These are phyloP conservation scores for Nephelium lappaceum DNA, from an alignment of 345 rosid genomes.

Conservation along the genomic window DNA sequence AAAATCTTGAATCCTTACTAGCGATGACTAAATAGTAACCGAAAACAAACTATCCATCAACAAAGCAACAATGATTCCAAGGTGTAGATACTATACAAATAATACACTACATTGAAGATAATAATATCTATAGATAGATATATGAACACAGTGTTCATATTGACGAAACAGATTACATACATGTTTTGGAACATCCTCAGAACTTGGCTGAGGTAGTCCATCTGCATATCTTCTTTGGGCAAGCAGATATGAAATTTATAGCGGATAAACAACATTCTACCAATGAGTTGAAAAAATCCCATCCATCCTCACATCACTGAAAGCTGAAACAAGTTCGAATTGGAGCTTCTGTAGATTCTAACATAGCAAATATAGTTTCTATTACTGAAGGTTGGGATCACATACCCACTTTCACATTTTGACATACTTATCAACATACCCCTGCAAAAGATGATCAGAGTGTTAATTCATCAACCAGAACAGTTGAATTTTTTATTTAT, in stretches of 20 bases:
- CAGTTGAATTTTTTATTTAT: background rate
- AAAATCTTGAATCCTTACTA: background rate
- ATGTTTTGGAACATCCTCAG: conserved; percentile 24
- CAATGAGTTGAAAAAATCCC: conserved; percentile 2
- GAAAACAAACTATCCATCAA: background rate
- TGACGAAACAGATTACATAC: conserved; percentile 22
- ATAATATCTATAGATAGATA: conserved; percentile 4
- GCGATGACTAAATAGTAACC: background rate
- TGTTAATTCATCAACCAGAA: background rate
- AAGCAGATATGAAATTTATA: conserved; percentile 18
- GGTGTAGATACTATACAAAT: conserved; percentile 14
- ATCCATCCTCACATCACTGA: background rate
- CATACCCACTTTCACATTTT: conserved; percentile 45
- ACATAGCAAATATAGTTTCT: conserved; percentile 2
- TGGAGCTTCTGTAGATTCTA: background rate
- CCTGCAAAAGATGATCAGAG: conserved; percentile 47
- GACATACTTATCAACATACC: conserved; percentile 85
- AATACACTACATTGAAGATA: conserved; percentile 5
- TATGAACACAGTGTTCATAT: background rate
- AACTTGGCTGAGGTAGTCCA: conserved; percentile 18
- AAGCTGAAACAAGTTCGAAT: background rate
- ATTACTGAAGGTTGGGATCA: background rate
- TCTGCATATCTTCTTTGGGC: conserved; percentile 15
- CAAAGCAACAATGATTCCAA: background rate
- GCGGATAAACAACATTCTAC: conserved; percentile 9